Conservation (phyloP, 345 rosid species). For the Syzygium oleosum region DNA sequence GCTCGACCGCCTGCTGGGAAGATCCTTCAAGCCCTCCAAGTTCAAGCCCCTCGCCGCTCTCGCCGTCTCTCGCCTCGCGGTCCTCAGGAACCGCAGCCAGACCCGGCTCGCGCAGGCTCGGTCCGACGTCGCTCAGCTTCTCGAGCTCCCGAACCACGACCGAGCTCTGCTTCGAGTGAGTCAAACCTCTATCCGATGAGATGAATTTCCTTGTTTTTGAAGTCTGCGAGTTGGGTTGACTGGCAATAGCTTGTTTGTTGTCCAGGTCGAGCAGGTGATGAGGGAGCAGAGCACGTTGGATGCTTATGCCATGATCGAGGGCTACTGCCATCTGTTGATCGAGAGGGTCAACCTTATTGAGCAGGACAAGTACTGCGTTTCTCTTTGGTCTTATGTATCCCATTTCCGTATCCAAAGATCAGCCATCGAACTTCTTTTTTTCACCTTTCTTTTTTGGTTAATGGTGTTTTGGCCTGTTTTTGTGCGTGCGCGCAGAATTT, state of each 20-base stretch:
- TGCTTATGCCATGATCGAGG: conserved; percentile 52
- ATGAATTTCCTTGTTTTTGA: not conserved
- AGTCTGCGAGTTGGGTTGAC: not conserved
- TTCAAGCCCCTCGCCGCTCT: conserved; percentile 52
- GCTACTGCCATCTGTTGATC: conserved; percentile 47
- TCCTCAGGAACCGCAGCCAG: conserved; percentile 65
- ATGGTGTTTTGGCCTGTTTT: not conserved
- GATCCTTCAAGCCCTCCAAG: conserved; percentile 52
- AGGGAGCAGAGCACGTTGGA: conserved; percentile 68
- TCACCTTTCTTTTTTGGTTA: not conserved
- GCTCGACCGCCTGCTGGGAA: conserved; percentile 64
- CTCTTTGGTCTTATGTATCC: not conserved
- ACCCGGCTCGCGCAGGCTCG: conserved; percentile 41
- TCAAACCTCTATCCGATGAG: not conserved
- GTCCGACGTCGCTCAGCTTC: conserved; percentile 77
- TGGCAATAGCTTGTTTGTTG: not conserved
- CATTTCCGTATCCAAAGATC: not conserved
- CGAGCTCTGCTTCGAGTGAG: conserved; percentile 68
- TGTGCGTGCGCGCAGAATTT: conserved; percentile 27
- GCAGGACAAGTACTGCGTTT: conserved; percentile 25
- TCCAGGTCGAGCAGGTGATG: conserved; percentile 56
- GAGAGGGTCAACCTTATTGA: conserved; percentile 64
- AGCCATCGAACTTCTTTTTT: no score
- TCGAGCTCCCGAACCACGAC: conserved; percentile 56
- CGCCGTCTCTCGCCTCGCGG: conserved; percentile 57